Evolutionary conservation across 2,329 filamentous ascomycete species (phyloP), one percentile per base, ranked within the genome.

Genomic region (Fusarium sp.): DNA sequence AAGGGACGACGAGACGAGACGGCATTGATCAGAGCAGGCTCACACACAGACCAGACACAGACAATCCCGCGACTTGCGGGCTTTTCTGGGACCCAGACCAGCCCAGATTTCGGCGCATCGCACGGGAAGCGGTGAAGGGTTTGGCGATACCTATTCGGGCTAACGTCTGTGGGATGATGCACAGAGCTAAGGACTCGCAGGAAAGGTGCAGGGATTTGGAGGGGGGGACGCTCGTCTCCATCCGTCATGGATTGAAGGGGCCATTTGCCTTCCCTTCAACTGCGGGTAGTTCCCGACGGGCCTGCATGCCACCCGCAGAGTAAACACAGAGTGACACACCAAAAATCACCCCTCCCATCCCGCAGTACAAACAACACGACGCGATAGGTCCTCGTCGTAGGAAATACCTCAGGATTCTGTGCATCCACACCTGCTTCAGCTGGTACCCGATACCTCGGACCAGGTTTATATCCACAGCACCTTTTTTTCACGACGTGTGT

Each of bases 61-160:
- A 45, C 20, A 45, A 16, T 29, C 41, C 24, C 45, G 48, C 45
- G 48, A 43, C 68, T 69, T 79, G 77, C 73, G 77, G 48, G 77
- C 64, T 67, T 79, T 79, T 75, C 73, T 70, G 43, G 59, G 62
- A 56, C 59, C 48, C 16, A 52, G 48, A 52, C 48, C 48, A 52
- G 48, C 27, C 43, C 43, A 75, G 50, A 50, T 57, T 73, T 18
- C 52, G 73, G 63, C 64, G 65, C 61, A 69, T 65, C 57, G 65
- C 63, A 70, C 24, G 69, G 62, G 76, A 79, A 72, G 77, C 77
- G 77, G 77, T 79, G 77, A 79, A 68, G 69, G 54, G 73, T 65
- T 78, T 72, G 67, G 60, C 77, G 76, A 79, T 79, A 58, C 77
- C 77, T 63, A 59, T 79, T 79, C 50, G 60, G 75, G 77, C 64